Evolutionary conservation across 345 rosid genomes (phyloP), one percentile per base, ranked within the genome.

Genomic region (Kandelia obovata): DNA sequence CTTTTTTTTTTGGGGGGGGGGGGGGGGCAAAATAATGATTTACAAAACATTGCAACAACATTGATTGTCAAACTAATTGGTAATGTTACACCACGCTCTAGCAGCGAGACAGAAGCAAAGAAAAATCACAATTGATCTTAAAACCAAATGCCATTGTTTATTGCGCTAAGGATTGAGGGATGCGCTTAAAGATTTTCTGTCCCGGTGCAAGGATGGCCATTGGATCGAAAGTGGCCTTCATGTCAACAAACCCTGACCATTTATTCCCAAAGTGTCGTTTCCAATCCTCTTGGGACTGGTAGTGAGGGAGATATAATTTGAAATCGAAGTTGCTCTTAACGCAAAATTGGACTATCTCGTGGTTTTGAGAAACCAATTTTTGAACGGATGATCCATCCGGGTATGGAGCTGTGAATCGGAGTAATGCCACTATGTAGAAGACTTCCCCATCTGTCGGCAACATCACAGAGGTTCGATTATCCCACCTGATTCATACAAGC

Each of bases 201-300:
- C 99, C 99, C 0, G 99, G 99, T 0, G 99, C 86, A 66, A 95
- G 97, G 65, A 95, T 73, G 23, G 89, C 90, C 93, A 79, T 83
- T 5, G 93, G 96, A 82, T 95, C 97, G 71, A 86, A 92, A 69
- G 68, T 58, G n/a, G 35, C 51, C 81, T 95, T 95, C 81, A 83
- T 82, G 66, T 87, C 86, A 26, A 75, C 80, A 49, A 95, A 95
- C 75, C 82, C 78, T 1, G 82, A 55, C 99, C 99, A 95, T 74
- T 65, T 84, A 63, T 80, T 73, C 17, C 96, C 99, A 58, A 90
- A 95, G 77, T 95, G 99, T 16, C 83, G 76, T 74, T 82, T 72
- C 99, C 97, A 95, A 4, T 87, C 97, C 66, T 90, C 88, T 47
- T 55, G 78, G 7, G 89, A 81, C 57, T 87, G 81, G 82, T 92